Conservation (phyloP, 176 grass and related monocot genomes). For the bread wheat (Triticum aestivum) region IWGSC_CS_RefSeq_v2.1 NC_057805.1:63706053-63706552, state of each 20-base stretch:
- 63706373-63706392: conserved; percentile 85
- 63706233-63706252: conserved; percentile 57
- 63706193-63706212: conserved; percentile 72
- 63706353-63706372: conserved; percentile 63
- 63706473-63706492: neutral
- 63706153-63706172: conserved; percentile 65
- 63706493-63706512: neutral
- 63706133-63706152: conserved; percentile 82
- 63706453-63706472: neutral
- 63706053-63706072: neutral
- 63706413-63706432: conserved; percentile 73
- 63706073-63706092: neutral
- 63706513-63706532: conserved; percentile 30
- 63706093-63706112: neutral
- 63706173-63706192: conserved; percentile 86
- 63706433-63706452: conserved; percentile 27
- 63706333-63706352: conserved; percentile 48
- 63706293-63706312: neutral
- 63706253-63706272: neutral
- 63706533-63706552: conserved; percentile 81
- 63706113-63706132: neutral
- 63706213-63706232: conserved; percentile 65
- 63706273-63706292: neutral
- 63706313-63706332: neutral
- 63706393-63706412: conserved; percentile 66